Conservation (phyloP, 768 basidiomycete genomes). For the Hirschioporus abietinus region DNA sequence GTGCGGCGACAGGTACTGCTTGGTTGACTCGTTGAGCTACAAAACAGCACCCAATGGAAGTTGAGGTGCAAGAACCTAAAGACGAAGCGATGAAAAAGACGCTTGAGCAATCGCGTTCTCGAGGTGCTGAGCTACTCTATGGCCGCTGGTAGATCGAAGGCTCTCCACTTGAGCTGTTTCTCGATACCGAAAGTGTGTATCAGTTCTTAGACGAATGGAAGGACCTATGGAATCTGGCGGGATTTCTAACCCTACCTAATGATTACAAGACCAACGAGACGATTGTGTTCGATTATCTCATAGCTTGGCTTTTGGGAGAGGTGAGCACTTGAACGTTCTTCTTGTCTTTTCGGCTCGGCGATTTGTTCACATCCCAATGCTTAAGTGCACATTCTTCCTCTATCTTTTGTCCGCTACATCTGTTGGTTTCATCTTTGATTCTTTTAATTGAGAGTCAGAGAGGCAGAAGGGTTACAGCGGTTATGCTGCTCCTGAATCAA, state of each 20-base stretch:
- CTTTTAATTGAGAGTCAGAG: too few relatives aligned
- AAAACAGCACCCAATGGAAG: constrained; percentile 99
- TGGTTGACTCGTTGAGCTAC: constrained; percentile 97
- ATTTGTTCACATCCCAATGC: too few relatives aligned
- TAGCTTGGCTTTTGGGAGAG: constrained; percentile 99
- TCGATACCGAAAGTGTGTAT: constrained; percentile 88
- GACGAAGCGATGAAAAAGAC: constrained; percentile 74
- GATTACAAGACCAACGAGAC: constrained; percentile 99
- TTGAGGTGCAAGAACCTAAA: constrained; percentile 85
- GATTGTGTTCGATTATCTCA: constrained; percentile 95
- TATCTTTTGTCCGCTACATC: too few relatives aligned
- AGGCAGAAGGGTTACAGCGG: too few relatives aligned
- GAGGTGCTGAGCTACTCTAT: constrained; percentile 92
- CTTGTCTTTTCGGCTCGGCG: too few relatives aligned
- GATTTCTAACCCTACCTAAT: constrained; percentile 93
- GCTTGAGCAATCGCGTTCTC: constrained; percentile 75
- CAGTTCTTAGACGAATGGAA: constrained; percentile 97
- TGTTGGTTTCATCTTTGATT: too few relatives aligned
- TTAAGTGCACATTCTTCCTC: too few relatives aligned
- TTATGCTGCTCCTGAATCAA: too few relatives aligned
- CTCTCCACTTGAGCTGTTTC: constrained; percentile 88
- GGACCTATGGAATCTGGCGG: constrained; percentile 96
- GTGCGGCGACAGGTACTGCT: constrained; percentile 90
- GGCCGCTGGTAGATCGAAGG: constrained; percentile 99
- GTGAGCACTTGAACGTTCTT: constrained; percentile 49